Conservation (phyloP, 139 green algal species). For the Chlorella sp. region DNA sequence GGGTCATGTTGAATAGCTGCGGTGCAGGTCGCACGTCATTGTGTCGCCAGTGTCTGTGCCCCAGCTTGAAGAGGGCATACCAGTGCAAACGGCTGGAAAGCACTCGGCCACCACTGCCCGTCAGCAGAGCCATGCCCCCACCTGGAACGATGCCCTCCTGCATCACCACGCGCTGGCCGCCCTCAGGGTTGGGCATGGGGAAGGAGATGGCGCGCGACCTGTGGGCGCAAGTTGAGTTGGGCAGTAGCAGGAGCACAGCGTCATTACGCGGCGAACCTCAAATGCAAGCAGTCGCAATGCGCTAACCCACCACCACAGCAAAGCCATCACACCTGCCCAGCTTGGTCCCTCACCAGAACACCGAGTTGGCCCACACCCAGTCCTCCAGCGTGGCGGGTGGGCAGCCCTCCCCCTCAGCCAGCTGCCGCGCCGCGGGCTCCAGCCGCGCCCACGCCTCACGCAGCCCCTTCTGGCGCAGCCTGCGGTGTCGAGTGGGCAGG, state of each 20-base stretch:
- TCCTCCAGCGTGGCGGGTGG: constrained; percentile 59
- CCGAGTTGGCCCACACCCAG: constrained; percentile 74
- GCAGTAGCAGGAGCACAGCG: background rate
- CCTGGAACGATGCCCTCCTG: constrained; percentile 72
- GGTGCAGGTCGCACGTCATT: no score
- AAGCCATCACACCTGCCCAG: background rate
- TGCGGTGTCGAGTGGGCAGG: background rate
- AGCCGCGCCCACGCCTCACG: constrained; percentile 38
- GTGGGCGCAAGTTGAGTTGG: background rate
- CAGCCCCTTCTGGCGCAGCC: constrained; percentile 48
- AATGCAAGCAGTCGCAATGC: background rate
- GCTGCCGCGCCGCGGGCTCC: constrained; percentile 34
- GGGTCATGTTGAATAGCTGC: no score
- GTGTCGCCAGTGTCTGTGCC: background rate
- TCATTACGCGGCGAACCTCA: background rate
- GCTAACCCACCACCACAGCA: no score
- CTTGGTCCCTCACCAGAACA: constrained; percentile 45
- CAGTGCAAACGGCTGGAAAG: background rate
- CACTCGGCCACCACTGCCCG: background rate
- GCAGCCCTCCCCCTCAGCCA: constrained; percentile 30
- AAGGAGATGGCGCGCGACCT: constrained; percentile 52
- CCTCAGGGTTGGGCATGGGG: background rate
- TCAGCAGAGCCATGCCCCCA: background rate
- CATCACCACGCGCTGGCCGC: background rate
- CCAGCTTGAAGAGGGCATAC: background rate